A percentile compares a stretch with the other conserved stretches of the same genome.
phyloP scores from a whole-genome alignment of 2,329 filamentous ascomycete species.

The Daldinia eschscholtzii region DNA sequence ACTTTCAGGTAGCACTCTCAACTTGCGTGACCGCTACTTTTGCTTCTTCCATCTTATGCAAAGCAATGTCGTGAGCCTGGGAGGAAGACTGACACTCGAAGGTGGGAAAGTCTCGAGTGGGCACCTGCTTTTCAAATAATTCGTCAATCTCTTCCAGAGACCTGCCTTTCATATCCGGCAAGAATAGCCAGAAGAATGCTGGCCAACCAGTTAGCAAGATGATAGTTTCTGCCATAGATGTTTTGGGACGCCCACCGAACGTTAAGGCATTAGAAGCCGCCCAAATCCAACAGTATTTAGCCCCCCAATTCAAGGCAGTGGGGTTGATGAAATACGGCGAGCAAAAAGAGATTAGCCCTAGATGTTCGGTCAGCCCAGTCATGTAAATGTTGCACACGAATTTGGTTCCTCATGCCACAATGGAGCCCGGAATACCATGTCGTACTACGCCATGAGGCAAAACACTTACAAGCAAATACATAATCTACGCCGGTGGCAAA shows the following conservation, averaged over 20 bases:
- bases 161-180: constrained; percentile 46
- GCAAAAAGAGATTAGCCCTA: constrained; percentile 57
- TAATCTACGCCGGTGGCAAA: constrained; percentile 44
- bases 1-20: constrained; percentile 10
- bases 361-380: constrained; percentile 15
- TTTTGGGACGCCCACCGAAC: constrained; percentile 32
- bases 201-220: constrained; percentile 7
- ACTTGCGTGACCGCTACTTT: constrained; percentile 24
- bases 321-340: constrained; percentile 60
- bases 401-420: constrained; percentile 1
- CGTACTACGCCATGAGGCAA: constrained; percentile 4
- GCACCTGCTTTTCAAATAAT: constrained; percentile 43
- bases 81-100: constrained; percentile 38
- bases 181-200: constrained; percentile 43
- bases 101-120: constrained; percentile 38
- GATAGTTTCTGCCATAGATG: not conserved
- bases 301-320: constrained; percentile 56
- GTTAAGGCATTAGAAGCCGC: constrained; percentile 44
- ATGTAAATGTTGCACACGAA: constrained; percentile 11
- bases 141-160: constrained; percentile 47
- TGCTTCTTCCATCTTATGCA: constrained; percentile 40
- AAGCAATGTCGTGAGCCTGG: constrained; percentile 37
- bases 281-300: constrained; percentile 59
- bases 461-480: constrained; percentile 49
- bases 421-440: constrained; percentile 4